Evolutionary conservation across 23 red algal species (phyloP).

Genomic region (Cyanidium caldarium): DNA sequence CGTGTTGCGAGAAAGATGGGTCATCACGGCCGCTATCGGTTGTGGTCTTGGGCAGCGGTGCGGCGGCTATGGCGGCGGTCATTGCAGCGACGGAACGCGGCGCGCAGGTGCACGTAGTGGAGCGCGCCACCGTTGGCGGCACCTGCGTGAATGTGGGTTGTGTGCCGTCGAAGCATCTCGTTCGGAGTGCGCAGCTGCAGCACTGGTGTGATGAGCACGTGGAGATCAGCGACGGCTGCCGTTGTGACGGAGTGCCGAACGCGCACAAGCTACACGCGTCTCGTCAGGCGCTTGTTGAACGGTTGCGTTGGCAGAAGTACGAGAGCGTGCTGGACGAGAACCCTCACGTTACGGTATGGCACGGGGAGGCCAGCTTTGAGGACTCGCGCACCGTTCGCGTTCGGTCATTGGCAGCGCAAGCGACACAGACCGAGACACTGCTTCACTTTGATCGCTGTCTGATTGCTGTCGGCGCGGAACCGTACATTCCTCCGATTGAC

Average conservation of each 20-base stretch:
- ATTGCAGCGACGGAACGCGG: neutral
- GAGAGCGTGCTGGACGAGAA: neutral
- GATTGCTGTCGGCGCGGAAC: slow-evolving; percentile 11
- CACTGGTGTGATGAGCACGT: slow-evolving; percentile 1
- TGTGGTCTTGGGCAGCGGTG: neutral
- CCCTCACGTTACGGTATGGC: neutral
- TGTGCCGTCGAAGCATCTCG: slow-evolving; percentile 9
- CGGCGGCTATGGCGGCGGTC: neutral
- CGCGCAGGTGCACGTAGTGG: neutral
- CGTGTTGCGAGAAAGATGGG: neutral
- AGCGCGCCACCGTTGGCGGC: slow-evolving; percentile 3
- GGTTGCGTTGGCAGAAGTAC: slow-evolving; percentile 8
- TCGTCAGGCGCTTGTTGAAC: slow-evolving; percentile 1
- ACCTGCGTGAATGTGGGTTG: slow-evolving; percentile 23
- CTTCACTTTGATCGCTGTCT: slow-evolving; percentile 12
- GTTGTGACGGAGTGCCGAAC: neutral
- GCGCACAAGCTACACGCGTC: neutral
- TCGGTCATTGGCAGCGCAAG: neutral
- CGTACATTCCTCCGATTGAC: slow-evolving; percentile 14
- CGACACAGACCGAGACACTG: neutral
- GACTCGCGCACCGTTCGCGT: neutral
- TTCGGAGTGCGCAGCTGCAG: neutral
- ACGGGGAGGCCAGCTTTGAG: neutral
- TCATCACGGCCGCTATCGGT: neutral
- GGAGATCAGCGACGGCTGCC: neutral